Evolutionary conservation across 306 rosid genomes (phyloP), one percentile per base, ranked within the genome.

Genomic region (Oemleria cerasiformis): DNA sequence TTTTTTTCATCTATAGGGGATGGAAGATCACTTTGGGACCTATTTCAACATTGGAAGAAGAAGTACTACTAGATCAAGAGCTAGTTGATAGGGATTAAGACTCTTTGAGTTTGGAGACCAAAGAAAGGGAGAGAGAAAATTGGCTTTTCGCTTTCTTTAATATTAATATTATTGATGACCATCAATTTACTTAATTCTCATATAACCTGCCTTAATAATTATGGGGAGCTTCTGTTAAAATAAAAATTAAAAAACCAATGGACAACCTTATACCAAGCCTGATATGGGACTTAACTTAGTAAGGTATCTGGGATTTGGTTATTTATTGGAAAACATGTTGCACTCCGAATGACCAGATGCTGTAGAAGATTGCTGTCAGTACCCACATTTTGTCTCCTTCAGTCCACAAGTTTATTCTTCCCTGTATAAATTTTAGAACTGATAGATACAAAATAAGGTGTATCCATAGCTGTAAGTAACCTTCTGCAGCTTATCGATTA

Each of bases 341-440:
- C 38, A 6, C 42, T 49, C 16, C 9, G 48, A 17, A 50, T n/a
- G 4, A n/a, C 16, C 12, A 68, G n/a, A 36, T 50, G 8, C 17
- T 25, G 17, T 5, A 56, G 40, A 58, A 57, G 19, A n/a, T 56
- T 55, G 23, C 7, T 55, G 9, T 5, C 61, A 10, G 34, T 4
- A 10, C 39, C 6, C 8, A 12, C 3, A 14, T 17, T 13, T 20
- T 4, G 15, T 53, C 20, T 41, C n/a, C 9, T n/a, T 68, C 47
- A 68, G 49, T 68, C 19, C 15, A 34, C 36, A 68, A 51, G 62
- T 53, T 51, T 39, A 51, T 51, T 66, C 36, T 19, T 50, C 34
- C 53, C 21, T 39, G 41, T 51, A 13, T 41, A 14, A 17, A 19
- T 9, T 57, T 20, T 30, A 30, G 36, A 30, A 30, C 36, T 2